phyloP scores from a whole-genome alignment of 306 rosid genomes.

The Trifolium dubium region DNA sequence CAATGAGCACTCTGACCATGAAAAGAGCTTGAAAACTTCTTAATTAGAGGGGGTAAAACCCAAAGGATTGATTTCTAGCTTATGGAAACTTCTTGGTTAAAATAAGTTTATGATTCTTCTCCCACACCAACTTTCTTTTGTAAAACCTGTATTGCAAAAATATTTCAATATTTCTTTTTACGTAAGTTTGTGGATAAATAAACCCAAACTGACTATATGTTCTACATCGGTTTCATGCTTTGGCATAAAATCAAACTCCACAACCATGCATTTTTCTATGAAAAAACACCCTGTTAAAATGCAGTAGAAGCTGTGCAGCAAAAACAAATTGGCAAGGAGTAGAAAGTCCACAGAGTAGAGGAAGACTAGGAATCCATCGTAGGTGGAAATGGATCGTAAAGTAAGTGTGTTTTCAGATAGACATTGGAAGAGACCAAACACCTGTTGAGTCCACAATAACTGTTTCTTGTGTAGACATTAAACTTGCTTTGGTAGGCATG shows the following conservation, averaged over 20 bases:
- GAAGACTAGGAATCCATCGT: background rate
- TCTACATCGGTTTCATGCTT: background rate
- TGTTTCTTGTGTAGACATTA: background rate
- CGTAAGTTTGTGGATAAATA: too few species aligned
- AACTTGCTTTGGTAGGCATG: background rate
- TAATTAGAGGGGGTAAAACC: too few species aligned
- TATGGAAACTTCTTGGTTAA: too few species aligned
- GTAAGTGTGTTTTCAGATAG: background rate
- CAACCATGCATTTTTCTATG: background rate
- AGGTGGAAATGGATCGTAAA: background rate
- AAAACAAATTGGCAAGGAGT: constrained; percentile 3
- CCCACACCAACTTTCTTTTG: too few species aligned
- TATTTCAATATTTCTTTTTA: too few species aligned
- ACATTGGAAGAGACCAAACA: background rate
- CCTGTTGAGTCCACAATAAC: background rate
- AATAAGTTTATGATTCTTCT: too few species aligned
- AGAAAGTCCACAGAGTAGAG: background rate
- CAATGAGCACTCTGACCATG: background rate
- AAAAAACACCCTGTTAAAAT: background rate
- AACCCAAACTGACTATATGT: background rate
- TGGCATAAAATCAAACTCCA: constrained; percentile 22
- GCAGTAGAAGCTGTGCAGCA: background rate
- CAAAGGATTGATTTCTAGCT: too few species aligned
- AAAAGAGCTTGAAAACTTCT: too few species aligned
- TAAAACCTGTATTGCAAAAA: background rate